Evolutionary conservation across 352 stramenopile species (phyloP).

Genomic region (Elongisporangium undulatum): DNA sequence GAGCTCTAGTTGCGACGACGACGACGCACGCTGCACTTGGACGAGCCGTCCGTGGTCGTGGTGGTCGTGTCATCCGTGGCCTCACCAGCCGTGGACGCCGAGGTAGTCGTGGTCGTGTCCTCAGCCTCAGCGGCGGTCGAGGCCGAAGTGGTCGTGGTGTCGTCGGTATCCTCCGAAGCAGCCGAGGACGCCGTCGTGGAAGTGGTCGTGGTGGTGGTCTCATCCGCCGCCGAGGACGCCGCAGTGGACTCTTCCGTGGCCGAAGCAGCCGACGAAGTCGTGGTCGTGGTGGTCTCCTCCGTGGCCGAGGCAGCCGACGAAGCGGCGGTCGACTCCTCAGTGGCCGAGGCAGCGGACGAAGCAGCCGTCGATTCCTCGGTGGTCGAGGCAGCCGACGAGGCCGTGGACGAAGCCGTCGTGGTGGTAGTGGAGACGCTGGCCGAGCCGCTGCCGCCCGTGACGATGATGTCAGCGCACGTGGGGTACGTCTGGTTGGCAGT

Average conservation of each 20-base stretch:
- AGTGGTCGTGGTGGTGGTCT: constrained; percentile 1
- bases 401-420: constrained; percentile 1
- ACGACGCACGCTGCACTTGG: background rate
- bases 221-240: background rate
- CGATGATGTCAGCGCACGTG: constrained; percentile 30
- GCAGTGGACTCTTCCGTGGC: background rate
- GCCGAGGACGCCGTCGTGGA: background rate
- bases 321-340: background rate
- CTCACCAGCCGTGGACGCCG: too few species aligned
- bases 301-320: background rate
- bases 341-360: background rate
- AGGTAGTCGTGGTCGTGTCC: background rate
- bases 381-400: constrained; percentile 2
- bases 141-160: background rate
- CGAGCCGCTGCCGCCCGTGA: constrained; percentile 14
- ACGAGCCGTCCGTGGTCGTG: background rate
- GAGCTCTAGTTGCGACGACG: background rate
- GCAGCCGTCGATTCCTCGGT: background rate
- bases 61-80: too few species aligned
- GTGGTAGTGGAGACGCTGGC: constrained; percentile 7
- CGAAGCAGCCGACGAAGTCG: constrained; percentile 2
- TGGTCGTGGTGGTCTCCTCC: background rate
- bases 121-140: constrained; percentile 4
- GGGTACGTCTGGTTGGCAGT: constrained; percentile 32
- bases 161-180: background rate